Evolutionary conservation across 208 protist genomes (phyloP), one percentile per base, ranked within the genome.

Genomic region (Trypanosoma platydactyli): DNA sequence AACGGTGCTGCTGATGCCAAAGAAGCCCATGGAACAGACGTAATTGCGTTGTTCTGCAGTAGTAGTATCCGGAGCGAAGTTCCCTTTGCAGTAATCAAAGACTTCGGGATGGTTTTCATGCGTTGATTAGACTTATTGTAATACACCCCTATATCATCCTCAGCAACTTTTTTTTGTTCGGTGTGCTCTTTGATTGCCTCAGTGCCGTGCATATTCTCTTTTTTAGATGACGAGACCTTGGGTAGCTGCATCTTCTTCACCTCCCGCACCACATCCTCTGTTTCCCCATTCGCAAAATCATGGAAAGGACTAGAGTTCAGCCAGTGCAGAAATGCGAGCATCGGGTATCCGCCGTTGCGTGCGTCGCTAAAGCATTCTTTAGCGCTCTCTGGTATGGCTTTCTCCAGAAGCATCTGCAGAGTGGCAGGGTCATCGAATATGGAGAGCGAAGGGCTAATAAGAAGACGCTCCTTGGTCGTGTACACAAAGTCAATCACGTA

Each of bases 401-500:
- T 60, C 30, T 68, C 50, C 16, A 75, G 29, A 5, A 65, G 35
- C 20, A 20, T 18, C 15, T 64, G 57, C 11, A 82, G 22, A 27
- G 18, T 44, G 25, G 53, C 61, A 16, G 20, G 18, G 33, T 53
- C 41, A 45, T 81, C 63, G 58, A 64, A 63, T 27, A 81, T 55
- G 16, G 58, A 76, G 2, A 83, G 50, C 18, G 73, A 5, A 13
- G 70, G 64, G 52, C 25, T 44, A 18, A 65, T 56, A 51, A 61
- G 48, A 7, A 68, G 18, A 44, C 64, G 44, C 18, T 49, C 5
- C 30, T 68, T 49, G 16, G 77, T 48, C 25, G 65, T 85, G 76
- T 95, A 95, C 38, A 64, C 78, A 79, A 87, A 94, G 50, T 97
- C 92, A 24, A 97, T 80, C 25, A 97, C 74, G 52, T 85, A 94